Evolutionary conservation across 768 basidiomycete genomes (phyloP).

Genomic region (Xerocomus brunneocitrinus): DNA sequence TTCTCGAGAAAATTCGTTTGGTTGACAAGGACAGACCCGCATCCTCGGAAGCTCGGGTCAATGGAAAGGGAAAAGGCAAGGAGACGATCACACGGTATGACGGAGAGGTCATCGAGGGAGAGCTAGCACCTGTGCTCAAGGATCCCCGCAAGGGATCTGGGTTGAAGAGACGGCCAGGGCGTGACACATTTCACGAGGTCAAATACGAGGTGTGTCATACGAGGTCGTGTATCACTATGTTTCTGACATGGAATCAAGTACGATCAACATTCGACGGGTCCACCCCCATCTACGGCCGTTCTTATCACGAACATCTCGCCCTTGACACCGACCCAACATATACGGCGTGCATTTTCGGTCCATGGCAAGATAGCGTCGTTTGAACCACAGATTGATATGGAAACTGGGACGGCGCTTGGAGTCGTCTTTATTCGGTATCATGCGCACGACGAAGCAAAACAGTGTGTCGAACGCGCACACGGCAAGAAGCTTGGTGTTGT

Average conservation of each 20-base stretch:
- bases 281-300: conserved; percentile 71
- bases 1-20: conserved; percentile 39
- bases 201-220: conserved; percentile 52
- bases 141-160: conserved; percentile 55
- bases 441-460: conserved; percentile 61
- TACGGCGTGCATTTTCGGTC: conserved; percentile 59
- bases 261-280: conserved; percentile 65
- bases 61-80: conserved; percentile 62
- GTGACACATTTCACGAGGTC: conserved; percentile 41
- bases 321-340: conserved; percentile 59
- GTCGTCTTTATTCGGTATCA: conserved; percentile 70
- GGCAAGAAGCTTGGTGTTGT: conserved; percentile 56
- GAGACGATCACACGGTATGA: conserved; percentile 50
- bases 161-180: conserved; percentile 29
- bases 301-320: conserved; percentile 69
- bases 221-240: background rate
- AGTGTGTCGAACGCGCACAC: conserved; percentile 62
- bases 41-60: conserved; percentile 38
- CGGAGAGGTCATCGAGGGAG: conserved; percentile 50
- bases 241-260: conserved; percentile 45
- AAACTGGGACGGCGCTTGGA: conserved; percentile 79
- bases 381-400: conserved; percentile 73
- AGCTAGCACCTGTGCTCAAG: conserved; percentile 35
- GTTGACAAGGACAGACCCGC: conserved; percentile 28
- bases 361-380: conserved; percentile 63